phyloP scores from a whole-genome alignment of 2,329 filamentous ascomycete species.

The Annulohypoxylon truncatum region DNA sequence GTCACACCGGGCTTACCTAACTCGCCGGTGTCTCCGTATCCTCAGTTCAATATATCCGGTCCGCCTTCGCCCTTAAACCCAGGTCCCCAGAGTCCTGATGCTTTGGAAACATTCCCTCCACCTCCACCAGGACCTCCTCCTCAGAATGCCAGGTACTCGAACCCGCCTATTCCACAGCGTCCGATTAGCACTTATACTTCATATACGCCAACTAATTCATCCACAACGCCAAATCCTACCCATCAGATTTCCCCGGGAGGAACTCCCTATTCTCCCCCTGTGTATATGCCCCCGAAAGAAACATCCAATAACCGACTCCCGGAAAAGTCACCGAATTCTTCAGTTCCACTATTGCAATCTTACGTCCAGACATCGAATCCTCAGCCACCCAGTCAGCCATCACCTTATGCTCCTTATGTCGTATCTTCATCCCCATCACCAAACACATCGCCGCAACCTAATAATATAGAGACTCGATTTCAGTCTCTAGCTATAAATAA shows the following conservation, averaged over 20 bases:
- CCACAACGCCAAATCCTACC: background rate
- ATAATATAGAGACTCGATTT: slow-evolving; percentile 13
- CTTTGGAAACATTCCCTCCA: slow-evolving; percentile 26
- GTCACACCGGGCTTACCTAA: background rate
- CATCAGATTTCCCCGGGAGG: background rate
- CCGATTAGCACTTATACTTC: background rate
- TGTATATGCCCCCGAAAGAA: slow-evolving; percentile 19
- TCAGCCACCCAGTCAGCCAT: background rate
- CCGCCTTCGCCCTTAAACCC: background rate
- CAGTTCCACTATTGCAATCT: background rate
- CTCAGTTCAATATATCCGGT: background rate
- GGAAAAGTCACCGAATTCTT: background rate
- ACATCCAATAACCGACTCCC: background rate
- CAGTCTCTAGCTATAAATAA: slow-evolving; percentile 14
- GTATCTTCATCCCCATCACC: background rate
- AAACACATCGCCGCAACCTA: background rate
- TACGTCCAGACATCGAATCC: background rate
- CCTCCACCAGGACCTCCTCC: slow-evolving; percentile 33
- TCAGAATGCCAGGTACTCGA: background rate
- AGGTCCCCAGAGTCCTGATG: slow-evolving; percentile 6
- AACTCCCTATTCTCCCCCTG: slow-evolving; percentile 6
- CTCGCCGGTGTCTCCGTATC: background rate
- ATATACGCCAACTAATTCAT: background rate
- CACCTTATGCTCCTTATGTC: background rate
- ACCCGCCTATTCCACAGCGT: background rate